A percentile compares a stretch with the other conserved stretches of the same genome.
These are phyloP conservation scores for Wallacemonas sp. DNA, from an alignment of 208 protist genomes.

Conservation along the genomic window DNA sequence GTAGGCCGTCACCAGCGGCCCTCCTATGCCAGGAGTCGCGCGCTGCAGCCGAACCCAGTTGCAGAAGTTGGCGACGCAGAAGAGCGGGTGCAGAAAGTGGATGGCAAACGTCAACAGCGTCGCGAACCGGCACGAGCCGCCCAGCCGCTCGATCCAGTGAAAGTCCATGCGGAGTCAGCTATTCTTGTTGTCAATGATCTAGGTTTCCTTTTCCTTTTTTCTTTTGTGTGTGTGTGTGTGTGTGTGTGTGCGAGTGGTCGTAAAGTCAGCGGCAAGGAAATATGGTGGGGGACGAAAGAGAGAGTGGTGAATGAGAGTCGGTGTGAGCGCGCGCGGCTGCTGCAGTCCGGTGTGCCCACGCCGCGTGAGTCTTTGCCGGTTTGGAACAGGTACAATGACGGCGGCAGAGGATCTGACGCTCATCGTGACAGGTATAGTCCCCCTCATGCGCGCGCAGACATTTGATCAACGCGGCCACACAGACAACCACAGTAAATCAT, in stretches of 20 bases:
- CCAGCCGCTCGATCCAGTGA: conserved; percentile 58
- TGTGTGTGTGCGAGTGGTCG: background rate
- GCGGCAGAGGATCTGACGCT: too few species aligned
- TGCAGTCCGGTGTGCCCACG: too few species aligned
- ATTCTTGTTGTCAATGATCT: background rate
- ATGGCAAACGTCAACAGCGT: conserved; percentile 79
- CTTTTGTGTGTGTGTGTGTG: too few species aligned
- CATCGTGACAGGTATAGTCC: too few species aligned
- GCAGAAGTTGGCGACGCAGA: conserved; percentile 70
- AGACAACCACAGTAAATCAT: too few species aligned
- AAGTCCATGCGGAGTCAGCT: conserved; percentile 21
- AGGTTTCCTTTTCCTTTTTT: conserved; percentile 2
- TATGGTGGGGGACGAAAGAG: too few species aligned
- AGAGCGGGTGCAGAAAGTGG: conserved; percentile 79
- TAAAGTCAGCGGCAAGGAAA: background rate
- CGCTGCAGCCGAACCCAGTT: conserved; percentile 58
- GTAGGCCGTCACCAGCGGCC: conserved; percentile 42
- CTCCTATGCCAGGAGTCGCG: conserved; percentile 20
- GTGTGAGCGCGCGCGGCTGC: too few species aligned
- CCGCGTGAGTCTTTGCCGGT: too few species aligned
- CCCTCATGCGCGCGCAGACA: too few species aligned
- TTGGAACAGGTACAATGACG: too few species aligned
- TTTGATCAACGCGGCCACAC: too few species aligned
- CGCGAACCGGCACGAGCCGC: conserved; percentile 51
- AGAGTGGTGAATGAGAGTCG: too few species aligned